phyloP scores from a whole-genome alignment of 768 basidiomycete genomes.

The Leccinum incarnatum region DNA sequence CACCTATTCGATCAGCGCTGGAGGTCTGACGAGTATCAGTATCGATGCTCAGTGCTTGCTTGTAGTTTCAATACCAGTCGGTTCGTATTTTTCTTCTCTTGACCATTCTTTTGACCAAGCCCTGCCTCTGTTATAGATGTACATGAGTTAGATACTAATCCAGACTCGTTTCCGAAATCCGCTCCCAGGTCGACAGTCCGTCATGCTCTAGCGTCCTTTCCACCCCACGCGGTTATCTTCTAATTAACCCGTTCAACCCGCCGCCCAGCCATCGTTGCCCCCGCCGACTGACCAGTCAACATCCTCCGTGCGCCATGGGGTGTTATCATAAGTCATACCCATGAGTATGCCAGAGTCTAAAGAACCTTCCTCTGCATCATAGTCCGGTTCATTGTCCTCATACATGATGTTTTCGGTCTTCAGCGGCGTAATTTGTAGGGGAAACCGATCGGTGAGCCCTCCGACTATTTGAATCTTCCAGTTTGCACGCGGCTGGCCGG shows the following conservation, averaged over 20 bases:
- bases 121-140: conserved; percentile 19
- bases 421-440: conserved; percentile 5
- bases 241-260: conserved; percentile 1
- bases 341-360: conserved; percentile 31
- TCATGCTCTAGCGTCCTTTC: background rate
- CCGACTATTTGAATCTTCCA: conserved; percentile 34
- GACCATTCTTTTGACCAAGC: conserved; percentile 2
- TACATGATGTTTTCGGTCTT: conserved; percentile 14
- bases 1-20: conserved; percentile 15
- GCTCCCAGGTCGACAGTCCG: background rate
- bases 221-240: background rate
- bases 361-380: conserved; percentile 17
- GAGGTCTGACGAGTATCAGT: conserved; percentile 16
- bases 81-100: conserved; percentile 1
- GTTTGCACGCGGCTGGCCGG: conserved; percentile 18
- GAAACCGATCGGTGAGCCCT: conserved; percentile 8
- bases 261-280: conserved; percentile 8
- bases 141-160: conserved; percentile 26
- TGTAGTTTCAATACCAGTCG: conserved; percentile 24
- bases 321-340: conserved; percentile 5
- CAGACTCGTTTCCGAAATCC: conserved; percentile 1
- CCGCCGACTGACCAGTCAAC: conserved; percentile 4
- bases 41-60: background rate
- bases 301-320: conserved; percentile 6
- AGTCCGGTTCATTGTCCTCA: conserved; percentile 23